Evolutionary conservation across 2,329 filamentous ascomycete genomes (phyloP).

Genomic region (Fusarium sp.): DNA sequence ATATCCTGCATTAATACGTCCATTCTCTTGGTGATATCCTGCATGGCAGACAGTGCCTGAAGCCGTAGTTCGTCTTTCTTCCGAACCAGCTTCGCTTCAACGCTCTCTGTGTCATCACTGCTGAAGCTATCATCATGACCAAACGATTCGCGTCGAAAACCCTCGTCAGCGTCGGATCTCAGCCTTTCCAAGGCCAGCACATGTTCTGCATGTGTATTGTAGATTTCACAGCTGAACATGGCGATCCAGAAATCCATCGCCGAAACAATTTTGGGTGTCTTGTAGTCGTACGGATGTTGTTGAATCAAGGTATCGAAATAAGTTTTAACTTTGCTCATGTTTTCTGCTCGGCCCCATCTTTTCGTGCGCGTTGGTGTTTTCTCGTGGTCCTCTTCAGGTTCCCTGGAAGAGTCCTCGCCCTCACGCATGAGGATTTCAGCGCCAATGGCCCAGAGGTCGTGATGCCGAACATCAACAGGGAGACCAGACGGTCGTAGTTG

Average conservation of each 20-base stretch:
- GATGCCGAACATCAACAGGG: constrained; percentile 74
- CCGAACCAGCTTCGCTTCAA: constrained; percentile 42
- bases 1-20: constrained; percentile 76
- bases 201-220: constrained; percentile 74
- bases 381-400: constrained; percentile 10
- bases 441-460: constrained; percentile 83
- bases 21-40: constrained; percentile 74
- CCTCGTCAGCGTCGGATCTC: constrained; percentile 50
- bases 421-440: constrained; percentile 83
- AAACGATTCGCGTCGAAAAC: constrained; percentile 28
- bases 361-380: background rate
- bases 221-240: constrained; percentile 84
- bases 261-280: constrained; percentile 68
- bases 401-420: constrained; percentile 54
- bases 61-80: constrained; percentile 57
- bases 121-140: constrained; percentile 38
- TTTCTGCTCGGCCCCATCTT: constrained; percentile 60
- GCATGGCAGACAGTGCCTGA: constrained; percentile 69
- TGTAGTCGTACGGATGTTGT: constrained; percentile 77
- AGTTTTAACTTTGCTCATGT: constrained; percentile 59
- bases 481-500: constrained; percentile 59
- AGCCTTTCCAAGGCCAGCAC: constrained; percentile 56
- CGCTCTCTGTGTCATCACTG: constrained; percentile 36
- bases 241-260: constrained; percentile 84
- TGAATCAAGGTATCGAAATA: constrained; percentile 86